Evolutionary conservation across 371 early-diverging fungal species (phyloP).

Genomic region (Umbelopsis sp.): DNA sequence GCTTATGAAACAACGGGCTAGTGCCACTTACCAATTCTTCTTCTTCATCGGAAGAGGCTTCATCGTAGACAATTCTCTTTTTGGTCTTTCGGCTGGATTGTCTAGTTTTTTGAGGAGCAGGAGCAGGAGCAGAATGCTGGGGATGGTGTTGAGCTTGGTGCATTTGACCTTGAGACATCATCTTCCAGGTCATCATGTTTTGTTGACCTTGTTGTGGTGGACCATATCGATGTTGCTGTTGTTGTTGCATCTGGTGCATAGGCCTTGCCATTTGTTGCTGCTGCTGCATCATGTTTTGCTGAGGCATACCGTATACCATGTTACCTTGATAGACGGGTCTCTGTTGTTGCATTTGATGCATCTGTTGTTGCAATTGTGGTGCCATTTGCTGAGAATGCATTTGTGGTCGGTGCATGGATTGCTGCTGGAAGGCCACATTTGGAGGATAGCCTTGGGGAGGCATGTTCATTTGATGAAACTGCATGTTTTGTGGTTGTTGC

Average conservation of each 20-base stretch:
- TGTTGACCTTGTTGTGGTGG: constrained; percentile 9
- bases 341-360: constrained; percentile 24
- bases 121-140: not conserved
- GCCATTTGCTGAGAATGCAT: constrained; percentile 3
- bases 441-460: constrained; percentile 16
- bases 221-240: constrained; percentile 3
- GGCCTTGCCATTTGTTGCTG: constrained; percentile 11
- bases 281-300: constrained; percentile 1
- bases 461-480: constrained; percentile 16
- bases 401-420: constrained; percentile 19
- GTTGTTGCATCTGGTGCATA: constrained; percentile 18
- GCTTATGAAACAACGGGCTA: no score
- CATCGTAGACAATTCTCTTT: constrained; percentile 45
- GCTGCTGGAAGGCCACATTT: constrained; percentile 1
- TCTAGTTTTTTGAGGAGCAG: constrained; percentile 7
- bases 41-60: constrained; percentile 50
- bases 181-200: constrained; percentile 13
- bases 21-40: constrained; percentile 31
- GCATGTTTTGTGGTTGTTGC: constrained; percentile 11
- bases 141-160: constrained; percentile 20
- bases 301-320: constrained; percentile 13
- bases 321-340: constrained; percentile 14
- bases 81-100: constrained; percentile 28
- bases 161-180: constrained; percentile 18
- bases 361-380: constrained; percentile 22